phyloP scores from a whole-genome alignment of 192 early-diverging fungal genomes.

The Martensiomyces pterosporus region DNA sequence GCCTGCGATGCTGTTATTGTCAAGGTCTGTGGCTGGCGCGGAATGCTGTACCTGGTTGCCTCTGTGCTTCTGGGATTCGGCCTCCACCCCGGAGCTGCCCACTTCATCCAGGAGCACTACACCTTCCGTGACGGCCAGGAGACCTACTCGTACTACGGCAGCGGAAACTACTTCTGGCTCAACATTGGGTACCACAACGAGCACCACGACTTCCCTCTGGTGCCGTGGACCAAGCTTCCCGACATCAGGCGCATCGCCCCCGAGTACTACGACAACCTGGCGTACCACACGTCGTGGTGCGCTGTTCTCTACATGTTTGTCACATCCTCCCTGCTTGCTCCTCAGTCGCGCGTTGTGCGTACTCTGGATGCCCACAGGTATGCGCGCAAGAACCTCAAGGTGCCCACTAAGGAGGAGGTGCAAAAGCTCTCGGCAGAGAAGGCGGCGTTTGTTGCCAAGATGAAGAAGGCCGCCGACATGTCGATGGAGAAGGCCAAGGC shows the following conservation, averaged over 20 bases:
- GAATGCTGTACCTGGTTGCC: constrained; percentile 62
- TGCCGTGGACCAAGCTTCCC: constrained; percentile 87
- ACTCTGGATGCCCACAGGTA: constrained; percentile 65
- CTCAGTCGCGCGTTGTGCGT: constrained; percentile 78
- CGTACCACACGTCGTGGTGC: constrained; percentile 84
- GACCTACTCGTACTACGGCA: constrained; percentile 97
- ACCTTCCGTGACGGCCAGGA: constrained; percentile 90
- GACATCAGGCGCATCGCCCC: constrained; percentile 71
- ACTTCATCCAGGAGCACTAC: constrained; percentile 98
- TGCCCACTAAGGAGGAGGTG: constrained; percentile 21
- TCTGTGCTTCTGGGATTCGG: constrained; percentile 80
- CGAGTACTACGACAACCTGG: constrained; percentile 85
- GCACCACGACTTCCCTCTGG: constrained; percentile 92
- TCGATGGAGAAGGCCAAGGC: constrained; percentile 43
- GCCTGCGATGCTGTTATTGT: constrained; percentile 54
- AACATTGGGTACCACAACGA: constrained; percentile 99
- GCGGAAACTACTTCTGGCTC: constrained; percentile 79
- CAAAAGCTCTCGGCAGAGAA: constrained; percentile 23
- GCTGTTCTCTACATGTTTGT: constrained; percentile 83
- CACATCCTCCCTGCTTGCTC: constrained; percentile 63
- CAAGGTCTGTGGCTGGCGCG: constrained; percentile 57
- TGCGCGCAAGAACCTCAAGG: constrained; percentile 64
- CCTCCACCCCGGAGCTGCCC: constrained; percentile 89
- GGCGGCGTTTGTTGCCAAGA: constrained; percentile 26
- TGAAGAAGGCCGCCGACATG: constrained; percentile 45